Percentiles rank a stretch among this genome's conserved stretches.
phyloP scores from a whole-genome alignment of 805 yeast species.

The Lipomyces anomalus region DNA sequence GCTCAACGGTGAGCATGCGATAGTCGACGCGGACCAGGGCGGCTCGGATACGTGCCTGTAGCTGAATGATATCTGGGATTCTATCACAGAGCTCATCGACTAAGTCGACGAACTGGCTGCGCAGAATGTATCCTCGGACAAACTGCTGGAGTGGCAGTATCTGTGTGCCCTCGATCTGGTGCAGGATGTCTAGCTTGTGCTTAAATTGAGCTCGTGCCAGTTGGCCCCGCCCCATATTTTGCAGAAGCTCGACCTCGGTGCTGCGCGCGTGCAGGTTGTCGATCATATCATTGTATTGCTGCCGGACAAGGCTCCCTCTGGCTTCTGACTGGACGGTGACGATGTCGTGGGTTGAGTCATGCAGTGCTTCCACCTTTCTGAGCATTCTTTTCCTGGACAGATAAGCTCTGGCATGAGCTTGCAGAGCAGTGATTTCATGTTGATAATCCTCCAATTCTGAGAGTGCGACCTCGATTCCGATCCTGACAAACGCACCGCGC shows the following conservation, averaged over 20 bases:
- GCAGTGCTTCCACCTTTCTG: slow-evolving; percentile 1
- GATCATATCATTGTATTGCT: slow-evolving; percentile 11
- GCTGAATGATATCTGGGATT: slow-evolving; percentile 25
- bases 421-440: slow-evolving; percentile 10
- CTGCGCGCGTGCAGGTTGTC: slow-evolving; percentile 21
- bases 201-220: slow-evolving; percentile 18
- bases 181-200: slow-evolving; percentile 11
- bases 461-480: neutral
- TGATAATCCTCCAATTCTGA: slow-evolving; percentile 3
- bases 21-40: slow-evolving; percentile 33
- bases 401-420: slow-evolving; percentile 16
- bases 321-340: slow-evolving; percentile 49
- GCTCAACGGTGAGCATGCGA: slow-evolving; percentile 31
- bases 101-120: slow-evolving; percentile 16
- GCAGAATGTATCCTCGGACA: slow-evolving; percentile 43
- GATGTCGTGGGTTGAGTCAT: slow-evolving; percentile 27
- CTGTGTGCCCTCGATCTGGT: slow-evolving; percentile 14
- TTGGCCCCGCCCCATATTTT: slow-evolving; percentile 29
- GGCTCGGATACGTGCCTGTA: slow-evolving; percentile 38
- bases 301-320: slow-evolving; percentile 40
- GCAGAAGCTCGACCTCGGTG: slow-evolving; percentile 23
- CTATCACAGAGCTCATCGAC: slow-evolving; percentile 12
- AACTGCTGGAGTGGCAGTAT: slow-evolving; percentile 29
- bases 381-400: slow-evolving; percentile 6
- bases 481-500: slow-evolving; percentile 19